Conservation (phyloP, 495 filamentous ascomycete species). For the Aspergillus carlsbadensis region DNA sequence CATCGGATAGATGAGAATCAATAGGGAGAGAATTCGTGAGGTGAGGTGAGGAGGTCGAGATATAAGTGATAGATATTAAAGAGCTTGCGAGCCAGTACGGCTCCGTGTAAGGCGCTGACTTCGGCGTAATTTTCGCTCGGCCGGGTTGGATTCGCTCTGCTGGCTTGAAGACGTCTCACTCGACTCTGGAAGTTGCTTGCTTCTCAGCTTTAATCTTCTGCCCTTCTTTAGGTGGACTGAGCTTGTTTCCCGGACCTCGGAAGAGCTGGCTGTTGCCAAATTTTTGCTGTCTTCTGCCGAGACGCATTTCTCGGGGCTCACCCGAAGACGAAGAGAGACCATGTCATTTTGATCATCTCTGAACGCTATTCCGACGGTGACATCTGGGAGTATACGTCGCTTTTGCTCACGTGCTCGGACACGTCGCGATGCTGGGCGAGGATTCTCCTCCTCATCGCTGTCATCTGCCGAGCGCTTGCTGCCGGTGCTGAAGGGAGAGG, state of each 20-base stretch:
- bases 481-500: constrained; percentile 46
- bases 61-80: background rate
- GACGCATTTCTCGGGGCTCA: constrained; percentile 27
- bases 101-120: constrained; percentile 22
- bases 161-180: constrained; percentile 16
- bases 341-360: constrained; percentile 45
- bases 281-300: background rate
- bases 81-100: constrained; percentile 15
- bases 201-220: constrained; percentile 11
- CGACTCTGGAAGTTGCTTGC: constrained; percentile 3
- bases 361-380: constrained; percentile 49
- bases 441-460: constrained; percentile 40
- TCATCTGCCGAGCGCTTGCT: constrained; percentile 52
- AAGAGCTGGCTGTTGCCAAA: constrained; percentile 11
- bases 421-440: constrained; percentile 30
- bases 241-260: constrained; percentile 9
- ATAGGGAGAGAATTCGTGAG: background rate
- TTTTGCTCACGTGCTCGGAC: constrained; percentile 32
- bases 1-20: background rate
- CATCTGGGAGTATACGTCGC: constrained; percentile 40
- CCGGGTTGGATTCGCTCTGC: constrained; percentile 14
- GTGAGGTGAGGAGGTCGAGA: background rate
- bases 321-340: constrained; percentile 44
- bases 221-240: constrained; percentile 1
- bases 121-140: constrained; percentile 21